These are phyloP conservation scores for Vaccinium myrtillus DNA, from an alignment of 148 eudicot species.

Conservation along the genomic window DNA sequence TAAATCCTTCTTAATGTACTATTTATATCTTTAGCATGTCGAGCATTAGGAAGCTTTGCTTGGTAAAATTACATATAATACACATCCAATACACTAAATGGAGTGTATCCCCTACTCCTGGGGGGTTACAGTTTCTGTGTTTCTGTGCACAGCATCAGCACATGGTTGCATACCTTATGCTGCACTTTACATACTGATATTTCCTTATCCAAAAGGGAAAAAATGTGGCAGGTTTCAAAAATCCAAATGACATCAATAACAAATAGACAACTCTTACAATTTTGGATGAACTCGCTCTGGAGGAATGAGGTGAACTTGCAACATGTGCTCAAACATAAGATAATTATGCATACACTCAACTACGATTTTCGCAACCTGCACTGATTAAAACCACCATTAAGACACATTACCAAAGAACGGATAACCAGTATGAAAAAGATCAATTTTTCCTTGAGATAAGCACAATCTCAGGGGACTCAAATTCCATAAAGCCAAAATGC, in stretches of 20 bases:
- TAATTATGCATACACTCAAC: slow-evolving; percentile 93
- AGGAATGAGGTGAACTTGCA: slow-evolving; percentile 76
- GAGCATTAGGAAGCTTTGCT: background rate
- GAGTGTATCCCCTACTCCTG: background rate
- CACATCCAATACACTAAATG: background rate
- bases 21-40: background rate
- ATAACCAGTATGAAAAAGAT: background rate
- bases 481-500: slow-evolving; percentile 93
- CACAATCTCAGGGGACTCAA: slow-evolving; percentile 89
- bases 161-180: background rate
- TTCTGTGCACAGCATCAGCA: background rate
- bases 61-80: background rate
- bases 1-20: background rate
- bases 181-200: background rate
- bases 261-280: slow-evolving; percentile 45
- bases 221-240: background rate
- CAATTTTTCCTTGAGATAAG: background rate
- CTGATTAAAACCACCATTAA: background rate
- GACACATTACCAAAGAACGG: background rate
- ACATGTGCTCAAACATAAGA: slow-evolving; percentile 76
- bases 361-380: slow-evolving; percentile 90
- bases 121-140: background rate
- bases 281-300: slow-evolving; percentile 79
- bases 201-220: background rate
- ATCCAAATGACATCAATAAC: background rate